Evolutionary conservation across 2,329 filamentous ascomycete genomes (phyloP).

Genomic region (Fusarium kyushuense): DNA sequence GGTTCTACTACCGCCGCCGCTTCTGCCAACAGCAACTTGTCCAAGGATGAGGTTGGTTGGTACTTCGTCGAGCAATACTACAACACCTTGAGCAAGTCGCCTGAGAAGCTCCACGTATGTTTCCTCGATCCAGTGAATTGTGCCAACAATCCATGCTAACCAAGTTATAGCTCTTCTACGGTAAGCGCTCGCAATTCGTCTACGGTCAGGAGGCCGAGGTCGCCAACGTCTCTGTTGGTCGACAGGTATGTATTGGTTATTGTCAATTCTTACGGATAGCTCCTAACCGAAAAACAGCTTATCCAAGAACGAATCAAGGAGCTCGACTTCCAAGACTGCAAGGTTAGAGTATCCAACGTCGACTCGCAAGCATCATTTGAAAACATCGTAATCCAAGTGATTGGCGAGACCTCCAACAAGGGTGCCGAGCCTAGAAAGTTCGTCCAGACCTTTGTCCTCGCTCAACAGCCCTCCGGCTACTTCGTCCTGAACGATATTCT

Average conservation of each 20-base stretch:
- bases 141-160: slow-evolving; percentile 22
- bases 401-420: slow-evolving; percentile 97
- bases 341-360: slow-evolving; percentile 97
- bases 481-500: slow-evolving; percentile 99
- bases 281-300: slow-evolving; percentile 64
- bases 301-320: slow-evolving; percentile 96
- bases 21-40: slow-evolving; percentile 61
- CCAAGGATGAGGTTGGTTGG: slow-evolving; percentile 97
- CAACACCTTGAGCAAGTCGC: slow-evolving; percentile 92
- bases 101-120: slow-evolving; percentile 88
- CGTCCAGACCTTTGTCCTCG: slow-evolving; percentile 96
- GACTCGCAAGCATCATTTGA: slow-evolving; percentile 93
- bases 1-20: slow-evolving; percentile 48
- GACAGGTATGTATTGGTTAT: slow-evolving; percentile 69
- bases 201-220: slow-evolving; percentile 92
- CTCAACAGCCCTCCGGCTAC: slow-evolving; percentile 95
- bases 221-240: slow-evolving; percentile 85
- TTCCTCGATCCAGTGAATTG: neutral
- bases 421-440: slow-evolving; percentile 93
- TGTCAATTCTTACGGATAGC: neutral
- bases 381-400: slow-evolving; percentile 97
- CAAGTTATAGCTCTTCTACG: slow-evolving; percentile 81
- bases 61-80: slow-evolving; percentile 99
- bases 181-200: slow-evolving; percentile 95
- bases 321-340: slow-evolving; percentile 96